Evolutionary conservation across 495 filamentous ascomycete species (phyloP), one percentile per base, ranked within the genome.

Genomic region (Aspergillus avenaceus): DNA sequence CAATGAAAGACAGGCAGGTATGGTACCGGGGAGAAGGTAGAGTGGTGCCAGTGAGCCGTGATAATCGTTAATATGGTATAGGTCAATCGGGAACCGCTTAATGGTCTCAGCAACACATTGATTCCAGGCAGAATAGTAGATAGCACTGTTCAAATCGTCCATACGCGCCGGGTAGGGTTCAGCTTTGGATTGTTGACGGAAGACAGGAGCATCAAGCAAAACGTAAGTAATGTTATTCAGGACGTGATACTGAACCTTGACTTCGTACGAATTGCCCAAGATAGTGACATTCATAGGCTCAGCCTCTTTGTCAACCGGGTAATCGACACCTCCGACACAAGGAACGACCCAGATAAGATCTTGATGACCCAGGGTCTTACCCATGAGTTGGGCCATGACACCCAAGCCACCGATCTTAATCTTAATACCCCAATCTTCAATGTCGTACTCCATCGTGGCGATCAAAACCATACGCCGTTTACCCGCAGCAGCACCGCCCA

Each of bases 1-100:
- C 13, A 81, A 74, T 8, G 74, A 79, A 7, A 76, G 56, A 44
- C 66, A 72, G 14, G 63, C 56, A 0, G 72, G 76, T 31, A 75
- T 65, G 1, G 70, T 84, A 23, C 75, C 65, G 4, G 85, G 85
- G 3, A 89, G 73, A 8, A 87, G 72, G 55, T 90, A 84, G 4
- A 89, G 66, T 7, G 84, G 85, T 24, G 86, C 86, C 1, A 85
- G 62, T 13, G 85, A 82, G 19, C 86, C 86, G 56, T 90, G 86
- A 60, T 89, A 90, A 56, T 90, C 86, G 66, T 90, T 90, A 62
- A 89, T 84, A 62, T 90, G 86, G 60, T 90, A 90, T 22, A 90
- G 59, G 54, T 89, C 84, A 40, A 86, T 71, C 0, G 83, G 80
- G 42, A 79, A 79, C 5, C 76, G 71, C 36, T 71, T 76, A 47